Conservation (phyloP, 176 grass and related monocot species). For the Aegilops bicornis region DNA sequence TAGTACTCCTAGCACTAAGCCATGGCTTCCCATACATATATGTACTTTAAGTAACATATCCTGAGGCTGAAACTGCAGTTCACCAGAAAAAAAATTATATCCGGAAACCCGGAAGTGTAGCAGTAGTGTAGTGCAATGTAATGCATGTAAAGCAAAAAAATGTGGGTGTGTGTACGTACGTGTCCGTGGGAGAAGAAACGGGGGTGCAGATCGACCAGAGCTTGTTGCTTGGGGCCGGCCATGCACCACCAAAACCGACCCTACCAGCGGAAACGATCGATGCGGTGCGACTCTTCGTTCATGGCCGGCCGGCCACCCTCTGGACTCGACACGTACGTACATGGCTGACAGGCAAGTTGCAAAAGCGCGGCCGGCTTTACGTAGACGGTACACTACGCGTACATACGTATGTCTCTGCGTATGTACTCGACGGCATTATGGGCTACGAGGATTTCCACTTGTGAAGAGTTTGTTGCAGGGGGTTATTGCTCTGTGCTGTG, state of each 20-base stretch:
- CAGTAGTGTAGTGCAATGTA: slow-evolving; percentile 1
- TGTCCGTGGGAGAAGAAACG: slow-evolving; percentile 27
- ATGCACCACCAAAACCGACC: not conserved
- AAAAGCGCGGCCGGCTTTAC: slow-evolving; percentile 36
- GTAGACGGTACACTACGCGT: slow-evolving; percentile 51
- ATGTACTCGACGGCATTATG: slow-evolving; percentile 29
- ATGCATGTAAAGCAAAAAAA: not conserved
- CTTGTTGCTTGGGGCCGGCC: slow-evolving; percentile 25
- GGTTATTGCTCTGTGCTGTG: slow-evolving; percentile 26
- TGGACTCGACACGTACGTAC: slow-evolving; percentile 26
- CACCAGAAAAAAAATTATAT: not conserved
- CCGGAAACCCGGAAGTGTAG: not conserved
- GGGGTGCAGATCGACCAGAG: slow-evolving; percentile 13
- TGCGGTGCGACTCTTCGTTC: not conserved
- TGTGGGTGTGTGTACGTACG: not conserved
- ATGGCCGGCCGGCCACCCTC: not conserved
- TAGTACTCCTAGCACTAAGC: not conserved
- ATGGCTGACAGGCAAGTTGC: not conserved
- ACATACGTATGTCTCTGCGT: slow-evolving; percentile 4
- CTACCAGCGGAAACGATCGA: slow-evolving; percentile 14
- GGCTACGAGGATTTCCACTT: slow-evolving; percentile 44
- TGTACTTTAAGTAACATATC: slow-evolving; percentile 24
- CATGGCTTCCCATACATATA: not conserved
- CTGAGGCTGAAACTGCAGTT: slow-evolving; percentile 7
- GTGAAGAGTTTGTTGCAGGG: not conserved